A percentile compares a stretch with the other conserved stretches of the same genome.
Evolutionary conservation across 1,139 yeast species (phyloP).

Genomic region (Arxiozyma bovina): DNA sequence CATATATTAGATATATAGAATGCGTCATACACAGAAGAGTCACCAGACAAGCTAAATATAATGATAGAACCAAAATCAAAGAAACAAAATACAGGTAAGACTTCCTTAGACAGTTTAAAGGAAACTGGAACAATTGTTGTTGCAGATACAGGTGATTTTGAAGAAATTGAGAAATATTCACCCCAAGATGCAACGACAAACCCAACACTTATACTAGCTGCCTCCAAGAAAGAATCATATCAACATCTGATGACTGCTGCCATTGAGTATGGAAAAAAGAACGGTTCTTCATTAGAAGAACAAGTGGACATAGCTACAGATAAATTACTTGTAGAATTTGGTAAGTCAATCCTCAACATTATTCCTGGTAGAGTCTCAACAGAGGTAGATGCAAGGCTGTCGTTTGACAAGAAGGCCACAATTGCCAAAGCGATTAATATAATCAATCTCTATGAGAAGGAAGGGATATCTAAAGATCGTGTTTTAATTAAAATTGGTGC

Average conservation of each 20-base stretch:
- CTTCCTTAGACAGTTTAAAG: constrained; percentile 85
- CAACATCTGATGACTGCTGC: constrained; percentile 84
- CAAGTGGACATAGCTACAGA: constrained; percentile 74
- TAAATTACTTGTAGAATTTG: constrained; percentile 88
- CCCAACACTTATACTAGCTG: constrained; percentile 95
- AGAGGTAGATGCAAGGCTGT: constrained; percentile 95
- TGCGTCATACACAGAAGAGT: no score
- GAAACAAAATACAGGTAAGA: constrained; percentile 37
- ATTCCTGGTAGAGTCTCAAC: constrained; percentile 99
- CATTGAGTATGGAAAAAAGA: constrained; percentile 66
- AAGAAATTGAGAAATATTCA: constrained; percentile 90
- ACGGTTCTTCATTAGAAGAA: constrained; percentile 49
- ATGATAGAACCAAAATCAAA: constrained; percentile 19
- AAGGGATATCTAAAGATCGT: constrained; percentile 80
- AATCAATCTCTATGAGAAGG: constrained; percentile 71
- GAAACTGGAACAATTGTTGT: constrained; percentile 92
- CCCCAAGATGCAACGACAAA: constrained; percentile 99
- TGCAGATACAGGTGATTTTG: constrained; percentile 98
- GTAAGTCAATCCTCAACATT: constrained; percentile 80
- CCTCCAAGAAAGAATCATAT: constrained; percentile 82
- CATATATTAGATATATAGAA: no score
- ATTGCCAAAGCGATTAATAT: constrained; percentile 81
- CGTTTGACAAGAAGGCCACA: constrained; percentile 89
- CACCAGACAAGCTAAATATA: no score
- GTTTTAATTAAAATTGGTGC: constrained; percentile 92